Conservation (phyloP, 2,329 filamentous ascomycete species). For the Dothidotthia symphoricarpi region DNA sequence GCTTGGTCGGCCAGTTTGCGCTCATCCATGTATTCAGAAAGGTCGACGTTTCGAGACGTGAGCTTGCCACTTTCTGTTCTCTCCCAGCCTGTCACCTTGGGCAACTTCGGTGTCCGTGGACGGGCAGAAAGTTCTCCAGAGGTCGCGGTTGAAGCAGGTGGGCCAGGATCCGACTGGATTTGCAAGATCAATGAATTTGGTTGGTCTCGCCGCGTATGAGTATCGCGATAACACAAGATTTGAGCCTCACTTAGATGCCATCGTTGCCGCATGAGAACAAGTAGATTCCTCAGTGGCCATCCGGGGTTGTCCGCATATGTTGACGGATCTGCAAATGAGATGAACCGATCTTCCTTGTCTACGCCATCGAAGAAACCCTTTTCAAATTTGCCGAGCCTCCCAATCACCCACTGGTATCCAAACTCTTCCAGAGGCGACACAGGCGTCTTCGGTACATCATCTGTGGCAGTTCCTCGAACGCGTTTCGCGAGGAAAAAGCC, state of each 20-base stretch:
- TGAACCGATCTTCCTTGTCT: constrained; percentile 70
- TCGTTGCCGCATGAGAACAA: constrained; percentile 78
- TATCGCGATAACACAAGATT: constrained; percentile 87
- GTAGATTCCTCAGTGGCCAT: constrained; percentile 87
- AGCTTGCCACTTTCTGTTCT: constrained; percentile 77
- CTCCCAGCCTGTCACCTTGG: constrained; percentile 95
- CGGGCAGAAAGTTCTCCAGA: constrained; percentile 14
- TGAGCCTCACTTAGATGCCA: constrained; percentile 76
- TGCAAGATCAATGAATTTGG: constrained; percentile 76
- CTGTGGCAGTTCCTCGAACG: constrained; percentile 43
- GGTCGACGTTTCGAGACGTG: constrained; percentile 71
- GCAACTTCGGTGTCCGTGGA: constrained; percentile 56
- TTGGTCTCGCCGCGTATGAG: constrained; percentile 72
- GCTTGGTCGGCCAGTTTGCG: constrained; percentile 83
- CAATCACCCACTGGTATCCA: constrained; percentile 74
- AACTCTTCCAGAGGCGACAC: constrained; percentile 56
- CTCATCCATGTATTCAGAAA: constrained; percentile 93
- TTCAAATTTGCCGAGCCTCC: constrained; percentile 74
- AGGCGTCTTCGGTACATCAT: constrained; percentile 47
- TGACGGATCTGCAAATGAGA: constrained; percentile 89
- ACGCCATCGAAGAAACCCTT: constrained; percentile 79
- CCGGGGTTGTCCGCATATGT: constrained; percentile 84
- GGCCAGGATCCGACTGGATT: constrained; percentile 23
- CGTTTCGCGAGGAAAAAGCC: constrained; percentile 96
- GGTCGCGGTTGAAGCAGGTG: constrained; percentile 14